Conservation (phyloP, 176 grass and related monocot species). For the Carex cristatella region DNA sequence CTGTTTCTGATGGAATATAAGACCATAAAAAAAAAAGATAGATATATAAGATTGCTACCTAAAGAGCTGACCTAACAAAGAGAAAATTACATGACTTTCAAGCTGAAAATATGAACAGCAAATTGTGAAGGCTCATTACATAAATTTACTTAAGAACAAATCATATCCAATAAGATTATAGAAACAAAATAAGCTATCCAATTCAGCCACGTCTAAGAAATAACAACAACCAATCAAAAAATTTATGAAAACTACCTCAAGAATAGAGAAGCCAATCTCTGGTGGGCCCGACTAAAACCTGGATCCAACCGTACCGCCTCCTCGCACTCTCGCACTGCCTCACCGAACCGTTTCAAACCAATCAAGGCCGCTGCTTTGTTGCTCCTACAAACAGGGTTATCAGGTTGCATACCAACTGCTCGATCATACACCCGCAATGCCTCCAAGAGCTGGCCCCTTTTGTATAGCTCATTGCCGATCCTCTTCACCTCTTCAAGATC, state of each 20-base stretch:
- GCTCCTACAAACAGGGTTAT: slow-evolving; percentile 67
- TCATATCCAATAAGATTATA: not conserved
- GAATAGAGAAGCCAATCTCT: slow-evolving; percentile 65
- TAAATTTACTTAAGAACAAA: slow-evolving; percentile 1
- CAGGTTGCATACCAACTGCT: slow-evolving; percentile 66
- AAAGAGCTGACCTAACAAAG: not conserved
- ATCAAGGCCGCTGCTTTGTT: slow-evolving; percentile 92
- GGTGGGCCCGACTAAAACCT: slow-evolving; percentile 63
- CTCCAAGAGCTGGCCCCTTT: slow-evolving; percentile 63
- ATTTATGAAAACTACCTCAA: slow-evolving; percentile 42
- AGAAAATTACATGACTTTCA: not conserved
- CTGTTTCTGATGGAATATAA: not conserved
- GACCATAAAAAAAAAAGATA: not conserved
- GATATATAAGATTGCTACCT: not conserved
- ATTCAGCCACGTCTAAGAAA: slow-evolving; percentile 20
- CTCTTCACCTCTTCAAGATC: slow-evolving; percentile 90
- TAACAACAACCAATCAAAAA: not conserved
- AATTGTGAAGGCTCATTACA: slow-evolving; percentile 3
- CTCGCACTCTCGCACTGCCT: slow-evolving; percentile 84
- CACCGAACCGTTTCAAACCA: slow-evolving; percentile 54
- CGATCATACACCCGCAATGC: slow-evolving; percentile 78
- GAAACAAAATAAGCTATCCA: slow-evolving; percentile 6
- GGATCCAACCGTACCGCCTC: slow-evolving; percentile 86
- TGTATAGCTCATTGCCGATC: slow-evolving; percentile 84
- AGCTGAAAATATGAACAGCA: slow-evolving; percentile 18